Conservation (phyloP, 2,329 filamentous ascomycete species). For the Plenodomus tracheiphilus region DNA sequence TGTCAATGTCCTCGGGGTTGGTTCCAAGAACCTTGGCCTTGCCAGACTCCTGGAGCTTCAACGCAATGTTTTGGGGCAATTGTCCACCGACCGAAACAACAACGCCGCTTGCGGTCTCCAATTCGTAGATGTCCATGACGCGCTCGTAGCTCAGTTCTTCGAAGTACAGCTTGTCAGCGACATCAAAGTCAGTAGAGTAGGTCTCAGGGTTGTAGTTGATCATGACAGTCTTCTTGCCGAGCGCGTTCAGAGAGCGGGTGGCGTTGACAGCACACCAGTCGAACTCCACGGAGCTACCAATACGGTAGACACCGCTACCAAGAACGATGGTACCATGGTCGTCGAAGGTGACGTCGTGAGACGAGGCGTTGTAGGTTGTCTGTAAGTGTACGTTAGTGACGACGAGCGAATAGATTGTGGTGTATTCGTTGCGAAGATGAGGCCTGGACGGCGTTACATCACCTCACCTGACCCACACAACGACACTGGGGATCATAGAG, state of each 20-base stretch:
- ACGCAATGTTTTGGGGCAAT: slow-evolving; percentile 94
- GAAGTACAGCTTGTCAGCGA: slow-evolving; percentile 90
- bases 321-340: slow-evolving; percentile 89
- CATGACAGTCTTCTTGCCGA: slow-evolving; percentile 97
- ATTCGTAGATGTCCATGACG: slow-evolving; percentile 98
- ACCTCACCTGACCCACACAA: no score
- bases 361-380: slow-evolving; percentile 95
- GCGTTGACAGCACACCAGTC: slow-evolving; percentile 97
- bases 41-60: slow-evolving; percentile 88
- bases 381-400: slow-evolving; percentile 59
- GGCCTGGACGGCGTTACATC: no score
- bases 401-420: not conserved
- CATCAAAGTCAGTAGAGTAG: slow-evolving; percentile 76
- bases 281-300: slow-evolving; percentile 96
- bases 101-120: slow-evolving; percentile 81
- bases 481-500: no score
- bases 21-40: slow-evolving; percentile 91
- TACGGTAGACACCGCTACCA: slow-evolving; percentile 94
- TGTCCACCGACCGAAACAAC: slow-evolving; percentile 96
- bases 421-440: not conserved
- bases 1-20: slow-evolving; percentile 92
- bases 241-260: slow-evolving; percentile 76
- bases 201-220: slow-evolving; percentile 63
- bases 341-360: slow-evolving; percentile 91
- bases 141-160: slow-evolving; percentile 96